phyloP scores from a whole-genome alignment of 176 grass and related monocot genomes.

The Canna indica region DNA sequence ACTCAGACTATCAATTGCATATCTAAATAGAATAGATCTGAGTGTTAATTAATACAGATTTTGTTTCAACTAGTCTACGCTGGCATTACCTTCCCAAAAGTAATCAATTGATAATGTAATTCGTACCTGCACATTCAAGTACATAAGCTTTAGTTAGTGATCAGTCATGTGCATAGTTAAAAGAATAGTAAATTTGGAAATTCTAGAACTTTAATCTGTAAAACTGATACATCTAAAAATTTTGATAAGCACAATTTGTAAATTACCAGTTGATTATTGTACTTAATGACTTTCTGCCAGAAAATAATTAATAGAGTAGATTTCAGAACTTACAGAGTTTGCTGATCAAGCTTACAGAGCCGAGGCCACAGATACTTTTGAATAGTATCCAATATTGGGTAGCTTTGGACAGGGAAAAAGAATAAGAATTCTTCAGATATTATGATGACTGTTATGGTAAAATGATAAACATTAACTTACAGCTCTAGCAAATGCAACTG shows the following conservation, averaged over 20 bases:
- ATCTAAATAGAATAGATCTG: not conserved
- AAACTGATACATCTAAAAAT: no score
- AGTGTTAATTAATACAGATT: not conserved
- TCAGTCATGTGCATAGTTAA: not conserved
- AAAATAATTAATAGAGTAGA: not conserved
- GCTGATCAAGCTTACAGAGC: constrained; percentile 83
- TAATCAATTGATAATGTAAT: constrained; percentile 97
- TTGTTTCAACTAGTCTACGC: constrained; percentile 1
- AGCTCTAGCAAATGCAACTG: constrained; percentile 92
- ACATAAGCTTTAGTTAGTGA: not conserved
- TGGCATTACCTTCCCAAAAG: constrained; percentile 73
- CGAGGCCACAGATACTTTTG: constrained; percentile 94
- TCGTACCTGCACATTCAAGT: constrained; percentile 46
- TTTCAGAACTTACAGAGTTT: constrained; percentile 57
- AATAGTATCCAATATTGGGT: constrained; percentile 81
- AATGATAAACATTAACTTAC: constrained; percentile 38
- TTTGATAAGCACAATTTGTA: not conserved
- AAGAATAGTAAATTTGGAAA: not conserved
- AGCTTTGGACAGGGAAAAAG: constrained; percentile 37
- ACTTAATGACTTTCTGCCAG: not conserved
- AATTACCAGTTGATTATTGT: not conserved
- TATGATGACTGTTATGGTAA: not conserved
- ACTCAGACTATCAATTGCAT: not conserved
- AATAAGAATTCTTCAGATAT: not conserved
- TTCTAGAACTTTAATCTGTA: not conserved